Conservation (phyloP, 306 rosid species). For the Casuarina equisetifolia region DNA sequence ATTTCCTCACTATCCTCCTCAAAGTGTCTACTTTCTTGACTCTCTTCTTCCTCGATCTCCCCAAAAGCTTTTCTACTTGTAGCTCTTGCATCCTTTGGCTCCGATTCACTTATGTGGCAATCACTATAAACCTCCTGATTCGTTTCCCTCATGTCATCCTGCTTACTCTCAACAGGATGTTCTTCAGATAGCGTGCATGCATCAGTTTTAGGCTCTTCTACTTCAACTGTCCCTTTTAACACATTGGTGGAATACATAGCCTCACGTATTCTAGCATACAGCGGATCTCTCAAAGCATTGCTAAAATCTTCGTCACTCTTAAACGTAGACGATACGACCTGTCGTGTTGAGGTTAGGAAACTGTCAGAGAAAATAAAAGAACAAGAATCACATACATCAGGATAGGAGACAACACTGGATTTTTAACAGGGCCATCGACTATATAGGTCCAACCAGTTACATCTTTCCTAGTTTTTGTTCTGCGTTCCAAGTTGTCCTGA, state of each 20-base stretch:
- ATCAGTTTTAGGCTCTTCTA: constrained; percentile 26
- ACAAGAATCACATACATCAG: constrained; percentile 2
- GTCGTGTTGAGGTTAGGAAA: constrained; percentile 17
- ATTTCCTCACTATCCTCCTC: constrained; percentile 31
- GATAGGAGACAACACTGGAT: not conserved
- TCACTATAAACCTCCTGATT: constrained; percentile 30
- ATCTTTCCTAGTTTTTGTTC: not conserved
- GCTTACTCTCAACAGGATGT: constrained; percentile 26
- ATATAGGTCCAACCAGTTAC: not conserved
- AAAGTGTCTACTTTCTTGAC: constrained; percentile 31
- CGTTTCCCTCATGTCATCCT: constrained; percentile 24
- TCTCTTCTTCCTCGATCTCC: constrained; percentile 68
- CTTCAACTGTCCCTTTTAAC: constrained; percentile 34
- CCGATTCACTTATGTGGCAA: constrained; percentile 27
- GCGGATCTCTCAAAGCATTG: constrained; percentile 56
- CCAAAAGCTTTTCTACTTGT: constrained; percentile 27
- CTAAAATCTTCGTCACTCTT: constrained; percentile 52
- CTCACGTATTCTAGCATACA: constrained; percentile 60
- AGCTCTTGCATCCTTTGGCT: constrained; percentile 16
- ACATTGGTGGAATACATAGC: constrained; percentile 32
- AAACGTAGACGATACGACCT: constrained; percentile 75
- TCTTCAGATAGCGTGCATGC: constrained; percentile 31
- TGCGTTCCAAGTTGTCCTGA: not conserved
- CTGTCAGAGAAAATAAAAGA: constrained; percentile 13
- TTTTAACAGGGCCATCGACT: not conserved